phyloP scores from a whole-genome alignment of 2,329 filamentous ascomycete species.

The Trichoderma sp. region DNA sequence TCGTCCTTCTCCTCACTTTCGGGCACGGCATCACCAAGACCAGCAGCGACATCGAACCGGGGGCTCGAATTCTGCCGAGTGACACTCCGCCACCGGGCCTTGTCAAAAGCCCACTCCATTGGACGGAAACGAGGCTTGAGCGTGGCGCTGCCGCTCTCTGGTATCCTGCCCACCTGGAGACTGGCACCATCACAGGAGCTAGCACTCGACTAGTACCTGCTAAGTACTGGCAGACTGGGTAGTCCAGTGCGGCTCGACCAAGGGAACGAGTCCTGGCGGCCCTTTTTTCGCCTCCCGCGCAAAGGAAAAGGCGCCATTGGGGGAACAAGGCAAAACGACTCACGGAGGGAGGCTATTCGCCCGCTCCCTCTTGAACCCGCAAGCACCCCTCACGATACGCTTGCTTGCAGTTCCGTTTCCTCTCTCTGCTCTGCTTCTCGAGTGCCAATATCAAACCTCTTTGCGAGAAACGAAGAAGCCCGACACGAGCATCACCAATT shows the following conservation, averaged over 20 bases:
- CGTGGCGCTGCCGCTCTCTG: conserved; percentile 15
- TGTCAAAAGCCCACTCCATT: conserved; percentile 3
- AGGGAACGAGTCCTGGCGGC: background rate
- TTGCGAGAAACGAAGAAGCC: background rate
- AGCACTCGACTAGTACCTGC: conserved; percentile 11
- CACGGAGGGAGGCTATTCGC: conserved; percentile 1
- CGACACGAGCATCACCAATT: background rate
- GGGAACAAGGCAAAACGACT: background rate
- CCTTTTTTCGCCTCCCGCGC: conserved; percentile 11
- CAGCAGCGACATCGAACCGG: background rate
- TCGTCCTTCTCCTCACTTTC: background rate
- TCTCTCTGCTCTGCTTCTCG: background rate
- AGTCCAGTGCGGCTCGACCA: conserved; percentile 1
- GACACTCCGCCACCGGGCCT: conserved; percentile 16
- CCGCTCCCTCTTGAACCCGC: background rate
- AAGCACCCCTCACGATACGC: background rate
- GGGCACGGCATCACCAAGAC: conserved; percentile 4
- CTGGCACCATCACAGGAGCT: conserved; percentile 13
- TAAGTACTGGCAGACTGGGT: background rate
- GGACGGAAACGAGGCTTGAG: conserved; percentile 3
- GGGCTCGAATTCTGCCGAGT: conserved; percentile 19
- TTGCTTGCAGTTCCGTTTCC: background rate
- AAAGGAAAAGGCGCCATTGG: conserved; percentile 12
- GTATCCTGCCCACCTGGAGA: background rate
- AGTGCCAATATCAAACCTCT: background rate